Evolutionary conservation across 1,284 basidiomycete species (phyloP), one percentile per base, ranked within the genome.

Genomic region (Tylopilus orsonianus): DNA sequence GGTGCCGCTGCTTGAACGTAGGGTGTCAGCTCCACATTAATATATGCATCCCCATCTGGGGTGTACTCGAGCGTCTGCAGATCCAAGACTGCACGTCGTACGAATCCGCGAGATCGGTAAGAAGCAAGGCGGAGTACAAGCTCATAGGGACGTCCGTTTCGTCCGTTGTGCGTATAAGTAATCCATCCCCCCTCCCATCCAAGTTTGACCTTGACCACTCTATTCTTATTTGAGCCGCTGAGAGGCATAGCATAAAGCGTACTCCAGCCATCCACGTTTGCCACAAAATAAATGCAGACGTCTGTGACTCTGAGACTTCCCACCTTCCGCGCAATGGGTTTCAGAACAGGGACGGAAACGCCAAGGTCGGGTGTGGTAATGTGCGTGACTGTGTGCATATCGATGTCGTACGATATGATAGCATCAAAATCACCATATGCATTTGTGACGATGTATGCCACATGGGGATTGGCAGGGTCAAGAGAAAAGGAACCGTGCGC

Each of bases 191-290:
- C 55, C 41, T 69, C 68, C 70, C 65, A 67, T 19, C 41, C 46
- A 16, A 64, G 57, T 30, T 58, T 60, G 24, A 71, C 48, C 48
- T 71, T 64, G 26, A 65, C 51, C 18, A 72, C 65, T n/a, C 36
- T 36, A 20, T 59, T 49, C 41, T 54, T 55, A 9, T 67, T 54
- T 5, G 50, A 38, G 19, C 64, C 68, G 3, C n/a, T 52, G 35
- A 70, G 55, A 2, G 66, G 65, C 56, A 70, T 52, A 9, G 54
- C 54, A 49, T 69, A 71, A 18, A 70, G 44, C 8, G 50, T 48
- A 33, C 46, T 54, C 69, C 71, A 71, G 8, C 71, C 69, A 20
- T 72, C 69, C 23, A 70, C 56, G 29, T 72, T 72, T 1, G 66
- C 69, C 4, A 48, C 56, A 20, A 71, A 68, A 44, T 68, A 57